Base-by-base conservation (phyloP, 1,284 basidiomycete species). In the Heterobasidion occidentale region DNA sequence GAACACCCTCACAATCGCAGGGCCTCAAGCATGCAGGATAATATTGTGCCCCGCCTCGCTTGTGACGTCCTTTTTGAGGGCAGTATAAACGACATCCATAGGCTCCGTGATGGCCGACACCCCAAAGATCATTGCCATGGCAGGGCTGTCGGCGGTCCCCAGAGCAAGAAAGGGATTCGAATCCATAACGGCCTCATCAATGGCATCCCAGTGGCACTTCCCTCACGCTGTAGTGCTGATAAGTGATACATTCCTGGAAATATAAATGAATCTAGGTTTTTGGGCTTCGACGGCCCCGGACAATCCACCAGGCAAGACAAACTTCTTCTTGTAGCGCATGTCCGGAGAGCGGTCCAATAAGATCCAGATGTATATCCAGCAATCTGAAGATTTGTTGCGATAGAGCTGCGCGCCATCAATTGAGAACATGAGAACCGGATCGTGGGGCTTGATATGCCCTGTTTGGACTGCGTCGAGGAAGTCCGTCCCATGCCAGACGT, bases 21-120 rank as follows among this genome's bases (percentile, higher is more conserved):
- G 70, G 70, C 33, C 63, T 63, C 0, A 65, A 54, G 9, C 59
- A 62, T 0, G 63, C 70, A 3, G 68, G 62, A 60, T 66, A 73
- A 54, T 74, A 73, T 27, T 68, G 65, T 11, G 57, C 52, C 19
- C 47, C 60, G 5, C 57, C 57, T 2, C 59, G 59, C 60, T 72
- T 71, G 46, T 64, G 70, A 9, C 67, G 62, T n/a, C 73, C 71
- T 57, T 59, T 62, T 38, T 67, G 59, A 20, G 54, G 45, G 61
- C 72, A 74, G 47, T 61, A 63, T 2, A 68, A 27, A 2, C 66
- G 61, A 53, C 73, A 75, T 2, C 65, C 67, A 47, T 63, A 51
- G 11, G 46, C 46, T 9, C 72, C 71, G 56, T 66, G 61, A 54
- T 71, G 70, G 5, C 70, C 69, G 34, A 71, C 67, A 20, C 54